Conservation (phyloP, 2,329 filamentous ascomycete genomes). For the Fusarium sublunatum region DNA sequence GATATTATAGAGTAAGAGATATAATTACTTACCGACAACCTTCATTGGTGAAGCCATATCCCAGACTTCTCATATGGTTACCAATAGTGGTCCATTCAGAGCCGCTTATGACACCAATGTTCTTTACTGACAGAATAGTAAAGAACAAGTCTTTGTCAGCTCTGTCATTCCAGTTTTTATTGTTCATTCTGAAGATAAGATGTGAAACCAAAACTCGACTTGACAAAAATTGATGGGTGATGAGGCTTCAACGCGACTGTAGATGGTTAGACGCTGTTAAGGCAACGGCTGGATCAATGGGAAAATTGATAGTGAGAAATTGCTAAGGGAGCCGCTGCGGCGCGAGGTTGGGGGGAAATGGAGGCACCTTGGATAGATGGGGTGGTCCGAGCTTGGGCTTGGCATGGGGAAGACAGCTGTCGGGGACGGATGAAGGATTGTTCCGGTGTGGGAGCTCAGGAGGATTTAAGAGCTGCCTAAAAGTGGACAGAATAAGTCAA, state of each 20-base stretch:
- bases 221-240: constrained; percentile 30
- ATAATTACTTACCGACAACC: constrained; percentile 67
- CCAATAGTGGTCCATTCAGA: constrained; percentile 72
- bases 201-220: constrained; percentile 10
- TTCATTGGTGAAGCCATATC: constrained; percentile 73
- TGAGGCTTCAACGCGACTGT: constrained; percentile 32
- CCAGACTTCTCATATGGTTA: constrained; percentile 68
- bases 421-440: constrained; percentile 26
- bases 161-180: constrained; percentile 70
- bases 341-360: constrained; percentile 38
- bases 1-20: constrained; percentile 13
- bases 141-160: constrained; percentile 73
- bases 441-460: constrained; percentile 14
- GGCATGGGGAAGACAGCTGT: constrained; percentile 18
- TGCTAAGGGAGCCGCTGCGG: constrained; percentile 43
- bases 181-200: constrained; percentile 55
- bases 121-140: constrained; percentile 70
- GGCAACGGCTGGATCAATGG: constrained; percentile 49
- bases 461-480: background rate
- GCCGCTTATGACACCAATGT: constrained; percentile 72
- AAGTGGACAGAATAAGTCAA: background rate
- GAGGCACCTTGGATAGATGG: constrained; percentile 24
- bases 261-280: constrained; percentile 52
- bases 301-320: constrained; percentile 58
- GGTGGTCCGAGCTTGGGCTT: constrained; percentile 46